Base-by-base conservation (phyloP, 192 early-diverging fungal species). In the Umbelopsis sp. region DNA sequence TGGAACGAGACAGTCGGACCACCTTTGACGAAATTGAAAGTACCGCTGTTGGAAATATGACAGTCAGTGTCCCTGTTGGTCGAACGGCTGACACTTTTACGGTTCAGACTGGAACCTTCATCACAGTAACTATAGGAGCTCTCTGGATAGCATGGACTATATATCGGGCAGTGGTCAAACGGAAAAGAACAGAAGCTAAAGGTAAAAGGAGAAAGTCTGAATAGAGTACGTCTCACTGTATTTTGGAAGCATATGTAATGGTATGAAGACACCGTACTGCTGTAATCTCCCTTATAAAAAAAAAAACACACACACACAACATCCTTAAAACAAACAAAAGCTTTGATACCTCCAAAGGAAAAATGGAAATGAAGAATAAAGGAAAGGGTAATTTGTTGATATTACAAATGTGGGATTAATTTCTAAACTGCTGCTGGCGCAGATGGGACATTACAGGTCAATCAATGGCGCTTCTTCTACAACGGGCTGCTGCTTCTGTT, bases 401-500 rank as follows among this genome's bases (percentile, higher is more conserved):
- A 66, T 24, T 66, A 66, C 65, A 45, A 66, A 17, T 9, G 22
- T 34, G 50, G 24, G 45, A n/a, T 34, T 14, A 49, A 31, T 3
- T 21, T 12, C 10, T 50, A 16, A 8, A 51, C 25, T 47, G 47
- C 31, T 21, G 67, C n/a, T n/a, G n/a, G 38, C 12, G 38, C 7
- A 36, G 32, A 22, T 62, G 7, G 31, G 36, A 31, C 59, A 16
- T 32, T 68, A 88, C 9, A 88, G 74, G 59, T 89, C 87, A 70
- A 89, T 89, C 71, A 89, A 68, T 16, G 87, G 87, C n/a, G 86
- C 84, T 34, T 87, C 87, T 51, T 85, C 75, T 43, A 72, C 78
- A 54, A 75, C 72, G 8, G 47, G 66, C 17, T 75, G 74, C 29
- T 71, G 49, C 26, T 56, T 51, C 32, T 62, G 70, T 31, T 3